Evolutionary conservation across 164 flowering plant genomes (phyloP), one percentile per base, ranked within the genome.

Genomic region (Kingdonia uniflora): DNA sequence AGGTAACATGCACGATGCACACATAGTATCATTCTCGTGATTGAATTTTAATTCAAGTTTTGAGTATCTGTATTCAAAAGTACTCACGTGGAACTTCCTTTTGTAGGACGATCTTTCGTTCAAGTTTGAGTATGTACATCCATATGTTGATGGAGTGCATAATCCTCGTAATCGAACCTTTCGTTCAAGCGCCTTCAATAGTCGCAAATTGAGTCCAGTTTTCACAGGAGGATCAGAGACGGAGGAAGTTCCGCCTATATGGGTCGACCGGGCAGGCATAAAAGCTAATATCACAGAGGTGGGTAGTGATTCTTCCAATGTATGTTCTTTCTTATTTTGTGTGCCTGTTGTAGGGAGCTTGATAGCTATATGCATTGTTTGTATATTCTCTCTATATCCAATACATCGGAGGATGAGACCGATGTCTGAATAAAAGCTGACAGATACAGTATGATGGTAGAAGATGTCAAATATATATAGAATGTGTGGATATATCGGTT

Each of bases 141-240:
- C 97, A 5, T 89, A 94, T 63, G 48, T 85, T 25, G 97, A 89
- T 76, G 99, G 99, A 42, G 78, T 94, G 2, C 52, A 63, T 42
- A 74, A 78, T 75, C 76, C 90, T 40, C 90, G 90, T 15, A 85
- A 89, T 59, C 92, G 97, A 3, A 73, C 97, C 10, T 71, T 94
- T 64, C 84, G 84, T 21, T 47, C 86, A 17, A 89, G 88, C 73
- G 77, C 86, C 77, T 94, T 94, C 75, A 94, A 89, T 61, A 89
- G 95, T 69, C 70, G 96, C 29, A 94, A 94, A 65, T 59, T 89
- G 72, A 94, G 99, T 65, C 99, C 97, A 19, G 99, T 94, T 20
- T 94, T 94, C 71, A 94, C 95, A 12, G 97, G 97, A 26, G 99
- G 99, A 37, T 97, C 99, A 15, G 99, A 97, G 45, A 69, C 80